Conservation (phyloP, 2,329 filamentous ascomycete species). For the Trichophyton mentagrophytes region DNA sequence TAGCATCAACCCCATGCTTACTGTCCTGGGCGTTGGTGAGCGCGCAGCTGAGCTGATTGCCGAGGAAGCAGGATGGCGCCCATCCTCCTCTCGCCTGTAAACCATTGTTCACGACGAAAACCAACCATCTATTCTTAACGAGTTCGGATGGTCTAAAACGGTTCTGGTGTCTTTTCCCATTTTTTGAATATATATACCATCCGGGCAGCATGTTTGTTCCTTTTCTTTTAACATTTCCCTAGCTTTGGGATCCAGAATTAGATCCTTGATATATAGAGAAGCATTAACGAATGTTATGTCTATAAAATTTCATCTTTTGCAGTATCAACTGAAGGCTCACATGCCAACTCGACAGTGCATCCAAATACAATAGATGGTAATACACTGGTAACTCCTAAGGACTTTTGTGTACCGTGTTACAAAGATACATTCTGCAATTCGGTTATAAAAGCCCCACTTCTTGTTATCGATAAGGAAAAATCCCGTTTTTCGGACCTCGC, state of each 20-base stretch:
- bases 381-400: no score
- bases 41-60: slow-evolving; percentile 72
- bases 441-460: no score
- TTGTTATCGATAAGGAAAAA: no score
- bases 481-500: no score
- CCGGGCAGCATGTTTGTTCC: background rate
- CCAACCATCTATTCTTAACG: background rate
- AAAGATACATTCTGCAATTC: no score
- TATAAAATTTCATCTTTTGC: background rate
- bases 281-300: background rate
- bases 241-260: background rate
- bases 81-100: background rate
- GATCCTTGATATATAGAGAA: background rate
- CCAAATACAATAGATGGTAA: no score
- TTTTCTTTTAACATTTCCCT: background rate
- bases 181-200: background rate
- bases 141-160: background rate
- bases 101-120: background rate
- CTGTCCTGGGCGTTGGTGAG: slow-evolving; percentile 72
- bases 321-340: no score
- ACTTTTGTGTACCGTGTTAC: no score
- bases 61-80: slow-evolving; percentile 55
- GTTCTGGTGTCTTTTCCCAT: background rate
- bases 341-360: no score
- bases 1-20: slow-evolving; percentile 82